Base-by-base conservation (phyloP, 305 asterid genomes). In the Solanum chacoense region DNA sequence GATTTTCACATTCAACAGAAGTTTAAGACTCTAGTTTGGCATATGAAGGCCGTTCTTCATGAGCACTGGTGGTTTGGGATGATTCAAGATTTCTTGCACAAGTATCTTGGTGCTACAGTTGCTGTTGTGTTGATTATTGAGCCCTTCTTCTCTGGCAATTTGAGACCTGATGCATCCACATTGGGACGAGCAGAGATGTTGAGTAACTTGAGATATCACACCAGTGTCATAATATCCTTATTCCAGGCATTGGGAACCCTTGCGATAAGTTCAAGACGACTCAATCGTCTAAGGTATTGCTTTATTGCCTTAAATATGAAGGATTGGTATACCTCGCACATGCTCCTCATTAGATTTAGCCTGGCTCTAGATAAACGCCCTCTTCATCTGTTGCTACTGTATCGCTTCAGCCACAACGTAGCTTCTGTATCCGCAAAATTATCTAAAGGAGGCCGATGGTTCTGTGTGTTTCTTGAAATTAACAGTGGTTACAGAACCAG, bases 41-140 rank as follows among this genome's bases (percentile, higher is more conserved):
- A 98, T 81, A 95, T 95, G 98, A 93, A 94, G 93, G 94, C 90
- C 73, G 99, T 98, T 91, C 94, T 95, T 93, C 99, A 96, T 92
- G 98, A 98, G 59, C 98, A 95, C 91, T 98, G 99, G 99, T 98
- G 99, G 99, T 98, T 98, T 94, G 99, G 99, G 95, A 98, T 98
- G 99, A 98, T 98, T 93, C 99, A 98, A 89, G 99, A 98, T 92
- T 98, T 98, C 91, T 91, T 98, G 88, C 92, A 95, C 88, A 98
- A 98, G 95, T 98, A 98, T 93, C 98, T 98, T 90, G 99, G 99
- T 89, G 99, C 99, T 88, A 98, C 99, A 77, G 98, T 98, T 93
- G 99, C 99, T 89, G 99, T 98, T 92, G 93, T 98, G 93, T 93
- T 98, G 94, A 98, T 98, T 84, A 96, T 98, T 86, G 99, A 98